Evolutionary conservation across 2,329 filamentous ascomycete species (phyloP).

Genomic region (Macrophomina pseudophaseolina): DNA sequence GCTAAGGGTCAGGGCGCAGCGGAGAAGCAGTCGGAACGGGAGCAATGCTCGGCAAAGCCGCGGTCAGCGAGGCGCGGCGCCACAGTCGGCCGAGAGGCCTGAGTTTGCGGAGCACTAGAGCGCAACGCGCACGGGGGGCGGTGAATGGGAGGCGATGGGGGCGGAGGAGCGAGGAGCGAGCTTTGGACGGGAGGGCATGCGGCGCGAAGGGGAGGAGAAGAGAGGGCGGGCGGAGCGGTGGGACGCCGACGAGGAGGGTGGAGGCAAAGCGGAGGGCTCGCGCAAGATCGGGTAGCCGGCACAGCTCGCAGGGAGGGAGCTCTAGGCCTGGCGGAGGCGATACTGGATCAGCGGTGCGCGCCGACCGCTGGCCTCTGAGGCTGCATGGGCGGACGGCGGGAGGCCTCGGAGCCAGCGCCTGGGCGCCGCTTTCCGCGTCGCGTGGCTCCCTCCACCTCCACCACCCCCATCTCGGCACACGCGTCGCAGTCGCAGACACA

Average conservation of each 20-base stretch:
- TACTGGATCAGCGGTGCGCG: conserved; percentile 21
- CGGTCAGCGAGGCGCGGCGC: conserved; percentile 13
- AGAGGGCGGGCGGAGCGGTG: conserved; percentile 27
- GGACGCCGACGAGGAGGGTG: conserved; percentile 24
- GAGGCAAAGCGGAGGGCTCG: conserved; percentile 23
- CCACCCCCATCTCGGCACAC: conserved; percentile 2
- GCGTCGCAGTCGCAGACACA: conserved; percentile 1
- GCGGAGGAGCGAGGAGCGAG: not conserved
- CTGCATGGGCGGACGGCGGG: conserved; percentile 6
- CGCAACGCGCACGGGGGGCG: conserved; percentile 16
- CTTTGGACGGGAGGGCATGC: conserved; percentile 12
- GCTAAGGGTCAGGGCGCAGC: conserved; percentile 21
- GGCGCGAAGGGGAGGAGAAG: conserved; percentile 23
- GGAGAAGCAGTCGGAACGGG: conserved; percentile 22
- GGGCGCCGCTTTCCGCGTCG: conserved; percentile 6
- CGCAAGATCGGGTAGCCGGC: conserved; percentile 18
- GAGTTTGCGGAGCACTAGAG: conserved; percentile 17
- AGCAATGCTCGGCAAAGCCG: conserved; percentile 18
- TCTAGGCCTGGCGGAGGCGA: conserved; percentile 14
- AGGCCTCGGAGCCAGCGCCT: conserved; percentile 11
- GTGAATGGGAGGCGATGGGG: not conserved
- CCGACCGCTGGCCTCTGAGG: conserved; percentile 3
- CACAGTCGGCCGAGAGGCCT: conserved; percentile 27
- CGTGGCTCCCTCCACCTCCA: conserved; percentile 3
- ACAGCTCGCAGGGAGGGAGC: conserved; percentile 18